Evolutionary conservation across 2,329 filamentous ascomycete genomes (phyloP).

Genomic region (Fusarium haematococcum): DNA sequence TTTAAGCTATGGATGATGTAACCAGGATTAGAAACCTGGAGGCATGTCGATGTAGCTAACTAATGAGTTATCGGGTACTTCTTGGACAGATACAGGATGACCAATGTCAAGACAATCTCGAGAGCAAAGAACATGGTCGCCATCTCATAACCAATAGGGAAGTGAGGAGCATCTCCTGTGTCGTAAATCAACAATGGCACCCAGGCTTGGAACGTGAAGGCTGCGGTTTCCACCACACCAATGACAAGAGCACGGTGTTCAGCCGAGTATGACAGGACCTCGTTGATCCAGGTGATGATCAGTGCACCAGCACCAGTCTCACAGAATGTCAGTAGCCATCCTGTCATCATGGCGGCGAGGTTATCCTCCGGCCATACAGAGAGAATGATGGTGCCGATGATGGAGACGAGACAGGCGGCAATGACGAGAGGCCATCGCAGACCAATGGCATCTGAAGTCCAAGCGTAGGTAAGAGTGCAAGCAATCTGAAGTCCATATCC

Average conservation of each 20-base stretch:
- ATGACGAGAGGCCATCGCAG: slow-evolving; percentile 65
- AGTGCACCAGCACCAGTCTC: slow-evolving; percentile 51
- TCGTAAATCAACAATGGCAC: slow-evolving; percentile 54
- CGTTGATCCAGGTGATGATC: slow-evolving; percentile 61
- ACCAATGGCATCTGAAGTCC: slow-evolving; percentile 66
- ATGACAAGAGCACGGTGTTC: slow-evolving; percentile 63
- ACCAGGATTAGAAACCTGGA: background rate
- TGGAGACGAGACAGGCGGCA: slow-evolving; percentile 56
- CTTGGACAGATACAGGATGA: slow-evolving; percentile 29
- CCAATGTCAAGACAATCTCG: slow-evolving; percentile 43
- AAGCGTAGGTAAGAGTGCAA: slow-evolving; percentile 66
- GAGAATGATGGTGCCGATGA: slow-evolving; percentile 51
- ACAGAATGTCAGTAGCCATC: slow-evolving; percentile 51
- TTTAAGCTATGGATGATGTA: background rate
- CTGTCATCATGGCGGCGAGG: slow-evolving; percentile 50
- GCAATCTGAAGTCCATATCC: slow-evolving; percentile 54
- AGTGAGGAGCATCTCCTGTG: slow-evolving; percentile 52
- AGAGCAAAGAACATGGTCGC: slow-evolving; percentile 48
- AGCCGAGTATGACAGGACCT: slow-evolving; percentile 57
- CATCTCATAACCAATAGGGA: slow-evolving; percentile 52
- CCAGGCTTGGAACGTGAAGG: slow-evolving; percentile 59
- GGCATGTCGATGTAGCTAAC: too few species aligned
- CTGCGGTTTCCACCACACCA: slow-evolving; percentile 59
- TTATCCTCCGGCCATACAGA: slow-evolving; percentile 51
- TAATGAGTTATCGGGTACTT: background rate